Base-by-base conservation (phyloP, 2,329 filamentous ascomycete species). In the Trichoderma afroharzianum region DNA sequence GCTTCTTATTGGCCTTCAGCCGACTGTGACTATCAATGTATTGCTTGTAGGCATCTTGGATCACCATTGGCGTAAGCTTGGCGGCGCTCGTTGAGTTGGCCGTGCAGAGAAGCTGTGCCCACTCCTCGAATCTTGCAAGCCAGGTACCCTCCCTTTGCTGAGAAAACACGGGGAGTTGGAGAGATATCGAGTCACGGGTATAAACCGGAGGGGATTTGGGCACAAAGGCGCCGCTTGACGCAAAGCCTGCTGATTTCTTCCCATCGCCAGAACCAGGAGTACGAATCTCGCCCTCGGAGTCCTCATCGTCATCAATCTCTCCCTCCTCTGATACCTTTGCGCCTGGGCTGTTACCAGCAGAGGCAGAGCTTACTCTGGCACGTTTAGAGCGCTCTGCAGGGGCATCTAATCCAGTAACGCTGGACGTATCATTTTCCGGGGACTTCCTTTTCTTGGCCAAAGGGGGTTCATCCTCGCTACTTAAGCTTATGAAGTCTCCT, bases 71-170 rank as follows among this genome's bases (percentile, higher is more conserved):
- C 2, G 76, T 78, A 21, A 81, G 76, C 39, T 72, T 68, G 28
- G 72, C 43, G 32, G 74, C 57, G 21, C 74, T 72, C 6, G 75
- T 71, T 14, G 64, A 50, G 67, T 82, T 82, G 68, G 72, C 71
- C 3, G 71, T 59, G 63, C 74, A 76, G 47, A 83, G 80, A 6
- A 76, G 75, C 15, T 76, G 75, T 32, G 76, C 74, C 81, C 81
- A 83, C 64, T 79, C 78, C 63, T 78, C 76, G 69, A 82, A 79
- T 63, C 80, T 75, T n/a, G 74, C 73, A n/a, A 74, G 72, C 81
- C 81, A 83, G 4, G 79, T 78, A 11, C 79, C 79, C 15, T 78
- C 74, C 28, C 75, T 75, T 58, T 75, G 77, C 9, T 76, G 67
- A 5, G 76, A 47, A 47, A 80, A 74, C 8, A 71, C 73, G 6